Percentiles rank a stretch among this genome's conserved stretches.
Conservation (phyloP, 23 red algal species). For the Chondrus crispus region DNA sequence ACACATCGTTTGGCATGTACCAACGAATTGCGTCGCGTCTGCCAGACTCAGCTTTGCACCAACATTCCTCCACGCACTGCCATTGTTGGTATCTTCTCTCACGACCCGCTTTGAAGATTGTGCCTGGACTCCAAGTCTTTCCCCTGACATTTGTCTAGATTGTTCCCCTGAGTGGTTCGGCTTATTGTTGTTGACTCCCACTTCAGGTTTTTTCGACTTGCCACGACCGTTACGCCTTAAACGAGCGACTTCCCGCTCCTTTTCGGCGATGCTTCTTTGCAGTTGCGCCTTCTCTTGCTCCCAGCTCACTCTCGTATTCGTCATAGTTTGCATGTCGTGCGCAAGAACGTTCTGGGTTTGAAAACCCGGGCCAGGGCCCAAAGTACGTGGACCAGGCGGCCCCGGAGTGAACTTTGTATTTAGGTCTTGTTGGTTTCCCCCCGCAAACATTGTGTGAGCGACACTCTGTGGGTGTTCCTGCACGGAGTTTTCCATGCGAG, state of each 20-base stretch:
- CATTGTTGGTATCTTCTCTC: background rate
- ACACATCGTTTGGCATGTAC: constrained; percentile 93
- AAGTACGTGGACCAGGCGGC: background rate
- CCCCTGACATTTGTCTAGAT: background rate
- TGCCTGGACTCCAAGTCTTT: background rate
- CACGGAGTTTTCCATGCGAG: too few species aligned
- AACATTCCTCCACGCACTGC: constrained; percentile 27
- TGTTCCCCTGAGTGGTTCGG: background rate
- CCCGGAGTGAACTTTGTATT: background rate
- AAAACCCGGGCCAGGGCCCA: background rate
- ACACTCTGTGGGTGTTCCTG: background rate
- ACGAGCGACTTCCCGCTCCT: background rate
- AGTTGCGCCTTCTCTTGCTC: constrained; percentile 32
- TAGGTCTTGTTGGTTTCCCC: background rate
- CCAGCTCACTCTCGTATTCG: too few species aligned
- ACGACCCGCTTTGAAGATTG: background rate
- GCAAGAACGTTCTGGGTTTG: too few species aligned
- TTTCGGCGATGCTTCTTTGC: constrained; percentile 23
- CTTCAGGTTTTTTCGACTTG: too few species aligned
- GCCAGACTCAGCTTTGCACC: constrained; percentile 20
- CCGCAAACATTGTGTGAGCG: background rate
- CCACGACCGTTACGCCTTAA: background rate
- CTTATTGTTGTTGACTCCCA: background rate
- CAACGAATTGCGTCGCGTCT: constrained; percentile 60
- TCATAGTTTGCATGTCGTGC: too few species aligned